Evolutionary conservation across 768 basidiomycete species (phyloP), one percentile per base, ranked within the genome.

Genomic region (Leucocoprinus leucothites): DNA sequence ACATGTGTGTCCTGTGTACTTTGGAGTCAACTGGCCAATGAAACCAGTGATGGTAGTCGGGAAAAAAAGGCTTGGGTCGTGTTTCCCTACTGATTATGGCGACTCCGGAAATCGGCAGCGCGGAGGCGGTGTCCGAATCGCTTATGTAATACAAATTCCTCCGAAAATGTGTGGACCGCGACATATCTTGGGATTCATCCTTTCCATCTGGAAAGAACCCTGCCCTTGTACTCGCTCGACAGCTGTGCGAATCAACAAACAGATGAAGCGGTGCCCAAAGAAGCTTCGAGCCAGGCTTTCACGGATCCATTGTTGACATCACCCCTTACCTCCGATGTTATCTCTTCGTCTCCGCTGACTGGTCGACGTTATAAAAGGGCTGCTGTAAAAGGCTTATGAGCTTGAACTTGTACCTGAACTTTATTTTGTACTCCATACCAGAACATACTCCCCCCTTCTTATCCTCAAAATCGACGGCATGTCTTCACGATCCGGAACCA

Each of bases 271-370:
- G 42, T 51, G 38, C 22, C 50, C 38, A 42, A 48, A 51, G 40
- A 42, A 42, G 26, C 28, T n/a, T n/a, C n/a, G n/a, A n/a, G n/a
- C n/a, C 48, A 40, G 21, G 21, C 48, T 50, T 50, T 24, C 50
- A 51, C 25, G 50, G 18, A 51, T 31, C 38, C 40, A 51, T 51
- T 51, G 26, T 31, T 51, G 50, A 51, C 50, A 51, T 51, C 50
- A 51, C 50, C 50, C 50, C 50, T 51, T 51, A 25, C 50, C 28
- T 51, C 50, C 50, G 40, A 51, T 51, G 50, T 43, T 51, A 51
- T 51, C 50, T 51, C 50, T 21, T 26, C 7, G 31, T 26, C 28
- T 5, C 50, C 35, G 50, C 13, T 21, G 48, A 19, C 24, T 22
- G 35, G 13, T 19, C 35, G 13, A 22, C 9, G 34, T 24, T 51